Conservation (phyloP, 1,284 basidiomycete genomes). For the Bondarzewia mesenterica region DNA sequence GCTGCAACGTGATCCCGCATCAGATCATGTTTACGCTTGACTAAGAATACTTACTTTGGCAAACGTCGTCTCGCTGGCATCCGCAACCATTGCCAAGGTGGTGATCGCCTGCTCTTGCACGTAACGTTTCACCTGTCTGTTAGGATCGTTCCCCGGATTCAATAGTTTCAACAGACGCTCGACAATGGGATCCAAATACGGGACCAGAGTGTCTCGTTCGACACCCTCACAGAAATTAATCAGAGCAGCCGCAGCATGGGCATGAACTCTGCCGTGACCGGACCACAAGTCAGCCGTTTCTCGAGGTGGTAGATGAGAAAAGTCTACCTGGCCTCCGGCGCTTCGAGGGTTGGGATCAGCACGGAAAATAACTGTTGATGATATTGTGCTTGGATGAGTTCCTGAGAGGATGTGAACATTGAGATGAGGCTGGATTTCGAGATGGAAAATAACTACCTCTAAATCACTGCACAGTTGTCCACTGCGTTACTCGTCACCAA, state of each 20-base stretch:
- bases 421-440: background rate
- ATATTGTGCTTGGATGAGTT: slow-evolving; percentile 67
- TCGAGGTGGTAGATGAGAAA: background rate
- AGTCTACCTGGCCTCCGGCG: slow-evolving; percentile 60
- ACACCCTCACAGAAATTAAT: slow-evolving; percentile 86
- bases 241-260: slow-evolving; percentile 79
- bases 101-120: slow-evolving; percentile 83
- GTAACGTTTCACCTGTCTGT: slow-evolving; percentile 39
- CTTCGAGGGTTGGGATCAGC: slow-evolving; percentile 67
- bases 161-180: slow-evolving; percentile 61
- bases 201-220: slow-evolving; percentile 59
- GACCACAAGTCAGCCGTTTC: background rate
- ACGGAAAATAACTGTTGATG: slow-evolving; percentile 61
- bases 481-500: slow-evolving; percentile 25
- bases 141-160: slow-evolving; percentile 34
- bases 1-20: slow-evolving; percentile 28
- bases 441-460: slow-evolving; percentile 39
- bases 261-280: slow-evolving; percentile 51
- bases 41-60: slow-evolving; percentile 36
- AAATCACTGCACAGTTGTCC: slow-evolving; percentile 81
- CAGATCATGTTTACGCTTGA: background rate
- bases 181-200: slow-evolving; percentile 73
- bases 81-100: slow-evolving; percentile 78
- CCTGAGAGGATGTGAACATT: slow-evolving; percentile 28
- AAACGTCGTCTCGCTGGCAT: slow-evolving; percentile 69